These are phyloP conservation scores for Fusarium pilosicola DNA, from an alignment of 2,329 filamentous ascomycete genomes.

Conservation along the genomic window DNA sequence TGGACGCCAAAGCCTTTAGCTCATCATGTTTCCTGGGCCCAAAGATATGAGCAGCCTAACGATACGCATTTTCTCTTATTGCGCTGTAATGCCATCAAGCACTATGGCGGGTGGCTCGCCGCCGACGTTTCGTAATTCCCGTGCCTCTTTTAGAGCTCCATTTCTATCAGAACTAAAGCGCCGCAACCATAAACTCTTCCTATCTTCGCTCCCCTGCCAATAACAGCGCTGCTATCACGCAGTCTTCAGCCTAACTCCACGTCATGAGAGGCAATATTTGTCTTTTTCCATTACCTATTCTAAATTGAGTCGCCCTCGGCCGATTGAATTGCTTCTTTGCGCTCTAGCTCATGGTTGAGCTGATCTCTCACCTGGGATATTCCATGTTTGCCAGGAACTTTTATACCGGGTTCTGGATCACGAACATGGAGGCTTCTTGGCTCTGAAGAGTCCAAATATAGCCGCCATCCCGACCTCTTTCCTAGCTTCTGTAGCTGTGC, in stretches of 20 bases:
- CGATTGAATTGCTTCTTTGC: conserved; percentile 10
- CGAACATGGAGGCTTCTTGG: conserved; percentile 1
- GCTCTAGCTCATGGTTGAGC: conserved; percentile 10
- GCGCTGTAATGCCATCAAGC: not conserved
- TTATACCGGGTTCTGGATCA: conserved; percentile 1
- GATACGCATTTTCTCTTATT: not conserved
- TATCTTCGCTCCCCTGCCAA: conserved; percentile 25
- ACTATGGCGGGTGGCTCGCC: conserved; percentile 17
- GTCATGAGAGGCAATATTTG: conserved; percentile 6
- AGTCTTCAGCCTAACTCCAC: conserved; percentile 20
- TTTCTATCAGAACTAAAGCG: not conserved
- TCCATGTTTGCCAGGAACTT: conserved; percentile 23
- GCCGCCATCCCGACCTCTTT: not conserved
- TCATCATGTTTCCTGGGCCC: conserved; percentile 3
- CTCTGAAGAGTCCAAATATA: conserved; percentile 22
- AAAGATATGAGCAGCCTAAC: conserved; percentile 3
- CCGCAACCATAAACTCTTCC: conserved; percentile 3
- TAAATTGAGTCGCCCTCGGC: conserved; percentile 2
- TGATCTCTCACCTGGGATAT: conserved; percentile 20
- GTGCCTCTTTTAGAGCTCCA: not conserved
- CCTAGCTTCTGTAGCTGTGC: not conserved
- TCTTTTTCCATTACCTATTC: not conserved
- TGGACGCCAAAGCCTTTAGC: conserved; percentile 31
- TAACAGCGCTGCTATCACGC: conserved; percentile 25
- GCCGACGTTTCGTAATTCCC: conserved; percentile 29